Conservation (phyloP, 345 rosid species). For the Viola odorata region DNA sequence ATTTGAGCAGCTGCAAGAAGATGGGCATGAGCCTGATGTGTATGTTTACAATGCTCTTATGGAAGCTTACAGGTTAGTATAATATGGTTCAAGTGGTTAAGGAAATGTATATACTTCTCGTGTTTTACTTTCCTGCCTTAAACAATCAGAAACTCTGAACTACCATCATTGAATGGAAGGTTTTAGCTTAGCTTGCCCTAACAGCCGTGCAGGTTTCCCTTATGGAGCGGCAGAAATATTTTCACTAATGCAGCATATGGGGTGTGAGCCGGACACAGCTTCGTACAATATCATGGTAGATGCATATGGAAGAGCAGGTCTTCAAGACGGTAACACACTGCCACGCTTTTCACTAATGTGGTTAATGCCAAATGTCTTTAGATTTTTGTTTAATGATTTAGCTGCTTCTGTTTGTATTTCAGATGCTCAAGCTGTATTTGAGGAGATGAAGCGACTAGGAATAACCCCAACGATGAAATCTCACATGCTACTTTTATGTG, state of each 20-base stretch:
- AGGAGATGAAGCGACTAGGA: conserved; percentile 76
- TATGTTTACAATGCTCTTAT: conserved; percentile 89
- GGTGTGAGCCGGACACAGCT: conserved; percentile 92
- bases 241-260: conserved; percentile 92
- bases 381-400: not conserved
- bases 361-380: not conserved
- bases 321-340: conserved; percentile 49
- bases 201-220: conserved; percentile 91
- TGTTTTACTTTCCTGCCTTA: too few relatives aligned
- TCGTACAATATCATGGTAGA: conserved; percentile 93
- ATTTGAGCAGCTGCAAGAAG: conserved; percentile 87
- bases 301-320: conserved; percentile 88
- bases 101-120: not conserved
- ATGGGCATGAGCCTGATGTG: conserved; percentile 81
- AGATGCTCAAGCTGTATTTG: conserved; percentile 79
- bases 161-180: not conserved
- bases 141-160: too few relatives aligned
- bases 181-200: conserved; percentile 10
- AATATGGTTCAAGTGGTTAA: not conserved
- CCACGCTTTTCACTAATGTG: not conserved
- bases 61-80: conserved; percentile 75
- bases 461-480: conserved; percentile 86
- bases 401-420: conserved; percentile 1
- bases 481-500: conserved; percentile 85
- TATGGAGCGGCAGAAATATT: conserved; percentile 90